Percentiles rank a stretch among this genome's conserved stretches.
Evolutionary conservation across 495 filamentous ascomycete genomes (phyloP).

Genomic region (Darksidea phi): DNA sequence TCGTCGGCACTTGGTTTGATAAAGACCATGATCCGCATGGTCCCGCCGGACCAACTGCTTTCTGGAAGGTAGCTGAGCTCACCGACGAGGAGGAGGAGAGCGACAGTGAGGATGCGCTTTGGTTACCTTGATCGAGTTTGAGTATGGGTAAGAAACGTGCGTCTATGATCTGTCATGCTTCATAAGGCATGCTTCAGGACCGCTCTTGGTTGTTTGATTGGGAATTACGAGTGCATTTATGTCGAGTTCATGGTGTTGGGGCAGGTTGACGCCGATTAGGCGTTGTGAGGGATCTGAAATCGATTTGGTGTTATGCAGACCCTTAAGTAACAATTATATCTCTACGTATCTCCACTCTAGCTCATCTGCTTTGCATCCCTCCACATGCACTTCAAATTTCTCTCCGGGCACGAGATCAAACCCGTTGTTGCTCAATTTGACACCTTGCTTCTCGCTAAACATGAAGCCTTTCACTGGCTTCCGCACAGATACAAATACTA

Average conservation of each 20-base stretch:
- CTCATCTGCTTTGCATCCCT: not conserved
- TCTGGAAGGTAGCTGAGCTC: slow-evolving; percentile 63
- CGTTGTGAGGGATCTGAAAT: no score
- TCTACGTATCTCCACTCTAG: slow-evolving; percentile 20
- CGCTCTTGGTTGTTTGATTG: no score
- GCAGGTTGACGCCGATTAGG: no score
- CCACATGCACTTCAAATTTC: slow-evolving; percentile 1
- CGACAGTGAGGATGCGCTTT: not conserved
- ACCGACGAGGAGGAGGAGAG: slow-evolving; percentile 4
- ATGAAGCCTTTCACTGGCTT: slow-evolving; percentile 33
- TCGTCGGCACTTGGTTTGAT: slow-evolving; percentile 67
- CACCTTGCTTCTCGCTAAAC: slow-evolving; percentile 22
- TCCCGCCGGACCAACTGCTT: slow-evolving; percentile 63
- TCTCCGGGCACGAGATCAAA: slow-evolving; percentile 31
- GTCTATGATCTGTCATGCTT: no score
- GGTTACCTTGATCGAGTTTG: not conserved
- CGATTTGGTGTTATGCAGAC: no score
- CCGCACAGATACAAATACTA: not conserved
- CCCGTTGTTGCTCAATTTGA: slow-evolving; percentile 26
- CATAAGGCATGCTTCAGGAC: no score
- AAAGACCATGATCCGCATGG: slow-evolving; percentile 61
- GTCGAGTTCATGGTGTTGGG: no score
- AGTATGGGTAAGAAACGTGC: not conserved
- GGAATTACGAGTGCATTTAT: no score
- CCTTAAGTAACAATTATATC: no score